These are phyloP conservation scores for Hygrophorus russula DNA, from an alignment of 768 basidiomycete genomes.

Conservation along the genomic window DNA sequence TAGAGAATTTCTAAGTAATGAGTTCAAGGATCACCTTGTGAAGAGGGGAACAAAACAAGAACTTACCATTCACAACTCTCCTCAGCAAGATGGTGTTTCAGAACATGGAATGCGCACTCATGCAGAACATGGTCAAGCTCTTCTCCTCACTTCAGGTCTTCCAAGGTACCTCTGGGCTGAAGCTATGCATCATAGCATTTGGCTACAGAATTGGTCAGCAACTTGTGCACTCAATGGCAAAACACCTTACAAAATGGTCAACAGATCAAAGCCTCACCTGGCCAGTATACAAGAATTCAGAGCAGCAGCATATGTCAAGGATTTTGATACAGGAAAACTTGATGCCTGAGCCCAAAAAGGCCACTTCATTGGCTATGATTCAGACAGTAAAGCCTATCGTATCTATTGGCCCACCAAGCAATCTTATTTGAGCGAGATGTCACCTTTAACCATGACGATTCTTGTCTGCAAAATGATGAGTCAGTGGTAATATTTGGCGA, in stretches of 20 bases:
- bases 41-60: slow-evolving; percentile 10
- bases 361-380: slow-evolving; percentile 24
- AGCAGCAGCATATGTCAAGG: slow-evolving; percentile 14
- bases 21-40: slow-evolving; percentile 13
- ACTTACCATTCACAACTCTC: slow-evolving; percentile 16
- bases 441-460: slow-evolving; percentile 9
- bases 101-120: slow-evolving; percentile 23
- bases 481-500: too few species aligned
- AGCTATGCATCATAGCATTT: slow-evolving; percentile 15
- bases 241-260: slow-evolving; percentile 14
- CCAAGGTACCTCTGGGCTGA: slow-evolving; percentile 24
- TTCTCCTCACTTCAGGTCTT: slow-evolving; percentile 15
- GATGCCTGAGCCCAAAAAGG: slow-evolving; percentile 15
- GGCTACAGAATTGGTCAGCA: slow-evolving; percentile 16
- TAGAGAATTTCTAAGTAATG: slow-evolving; percentile 16
- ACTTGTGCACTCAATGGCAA: slow-evolving; percentile 12
- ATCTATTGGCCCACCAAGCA: slow-evolving; percentile 19
- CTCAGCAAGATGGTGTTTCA: slow-evolving; percentile 26
- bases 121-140: slow-evolving; percentile 18
- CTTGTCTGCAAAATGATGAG: too few species aligned
- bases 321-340: slow-evolving; percentile 14
- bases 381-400: slow-evolving; percentile 18
- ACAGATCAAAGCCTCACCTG: slow-evolving; percentile 14
- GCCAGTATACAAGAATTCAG: slow-evolving; percentile 13
- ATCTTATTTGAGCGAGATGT: slow-evolving; percentile 20